A percentile compares a stretch with the other conserved stretches of the same genome.
These are phyloP conservation scores for Hericium rajendrae DNA, from an alignment of 768 basidiomycete genomes.

Conservation along the genomic window DNA sequence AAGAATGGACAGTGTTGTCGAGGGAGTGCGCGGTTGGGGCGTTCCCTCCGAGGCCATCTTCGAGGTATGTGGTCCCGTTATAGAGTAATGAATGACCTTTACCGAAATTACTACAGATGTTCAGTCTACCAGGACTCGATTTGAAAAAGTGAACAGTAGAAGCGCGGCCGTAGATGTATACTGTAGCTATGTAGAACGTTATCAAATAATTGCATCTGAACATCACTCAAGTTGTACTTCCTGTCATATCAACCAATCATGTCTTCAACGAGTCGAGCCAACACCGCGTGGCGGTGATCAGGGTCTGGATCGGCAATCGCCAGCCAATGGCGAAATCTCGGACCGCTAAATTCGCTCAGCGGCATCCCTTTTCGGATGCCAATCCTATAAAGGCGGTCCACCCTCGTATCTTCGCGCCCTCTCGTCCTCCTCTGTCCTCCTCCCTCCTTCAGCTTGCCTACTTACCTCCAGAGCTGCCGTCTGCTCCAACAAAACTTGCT, in stretches of 20 bases:
- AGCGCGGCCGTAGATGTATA: neutral
- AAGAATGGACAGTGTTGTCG: conserved; percentile 44
- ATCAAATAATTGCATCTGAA: neutral
- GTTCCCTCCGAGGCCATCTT: conserved; percentile 53
- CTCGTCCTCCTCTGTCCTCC: neutral
- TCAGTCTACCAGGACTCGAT: conserved; percentile 38
- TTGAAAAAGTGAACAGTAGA: conserved; percentile 4
- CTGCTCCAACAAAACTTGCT: neutral
- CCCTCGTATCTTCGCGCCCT: no score
- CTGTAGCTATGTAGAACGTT: neutral
- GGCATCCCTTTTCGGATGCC: neutral
- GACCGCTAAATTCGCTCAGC: neutral
- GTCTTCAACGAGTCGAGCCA: no score
- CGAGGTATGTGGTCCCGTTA: conserved; percentile 34
- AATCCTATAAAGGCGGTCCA: neutral
- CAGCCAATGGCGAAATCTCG: neutral
- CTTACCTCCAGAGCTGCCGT: neutral
- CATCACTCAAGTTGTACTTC: neutral
- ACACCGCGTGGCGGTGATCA: neutral
- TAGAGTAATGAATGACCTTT: neutral
- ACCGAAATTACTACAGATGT: conserved; percentile 31
- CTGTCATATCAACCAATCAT: no score
- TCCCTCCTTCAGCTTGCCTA: neutral
- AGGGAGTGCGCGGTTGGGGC: conserved; percentile 52
- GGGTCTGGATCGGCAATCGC: neutral